These are phyloP conservation scores for Syncephalastrum sp. DNA, from an alignment of 371 early-diverging fungal genomes.

Conservation along the genomic window DNA sequence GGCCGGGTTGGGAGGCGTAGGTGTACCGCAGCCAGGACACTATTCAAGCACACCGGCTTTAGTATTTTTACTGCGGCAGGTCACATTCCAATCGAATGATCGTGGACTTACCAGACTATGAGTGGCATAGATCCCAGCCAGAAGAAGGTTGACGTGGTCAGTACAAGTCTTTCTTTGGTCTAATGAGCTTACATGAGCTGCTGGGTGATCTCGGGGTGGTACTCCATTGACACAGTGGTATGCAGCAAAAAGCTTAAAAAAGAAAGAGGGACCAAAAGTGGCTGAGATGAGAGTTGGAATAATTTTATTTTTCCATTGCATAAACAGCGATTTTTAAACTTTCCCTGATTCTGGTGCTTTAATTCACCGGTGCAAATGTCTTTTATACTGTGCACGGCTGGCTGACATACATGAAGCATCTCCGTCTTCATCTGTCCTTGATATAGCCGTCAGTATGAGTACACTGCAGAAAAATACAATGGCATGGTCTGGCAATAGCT, in stretches of 20 bases:
- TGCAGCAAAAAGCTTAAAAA: not conserved
- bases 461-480: too few species aligned
- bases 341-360: too few species aligned
- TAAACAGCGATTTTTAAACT: too few species aligned
- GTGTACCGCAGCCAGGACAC: slow-evolving; percentile 97
- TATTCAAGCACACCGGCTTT: slow-evolving; percentile 37
- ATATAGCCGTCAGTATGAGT: too few species aligned
- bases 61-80: slow-evolving; percentile 3
- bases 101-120: slow-evolving; percentile 34
- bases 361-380: too few species aligned
- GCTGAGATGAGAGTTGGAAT: too few species aligned
- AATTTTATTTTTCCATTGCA: too few species aligned
- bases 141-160: not conserved
- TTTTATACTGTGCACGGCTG: too few species aligned
- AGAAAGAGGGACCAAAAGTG: not conserved
- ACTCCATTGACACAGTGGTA: slow-evolving; percentile 31
- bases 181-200: slow-evolving; percentile 45
- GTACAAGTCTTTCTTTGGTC: not conserved
- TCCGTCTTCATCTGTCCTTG: too few species aligned
- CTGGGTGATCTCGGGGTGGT: slow-evolving; percentile 49
- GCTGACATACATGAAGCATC: too few species aligned
- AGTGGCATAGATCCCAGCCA: slow-evolving; percentile 8
- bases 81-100: not conserved
- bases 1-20: slow-evolving; percentile 95
- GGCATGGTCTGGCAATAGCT: too few species aligned